A percentile compares a stretch with the other conserved stretches of the same genome.
These are phyloP conservation scores for Emmonsiellopsis sp. DNA, from an alignment of 2,329 filamentous ascomycete genomes.

Conservation along the genomic window DNA sequence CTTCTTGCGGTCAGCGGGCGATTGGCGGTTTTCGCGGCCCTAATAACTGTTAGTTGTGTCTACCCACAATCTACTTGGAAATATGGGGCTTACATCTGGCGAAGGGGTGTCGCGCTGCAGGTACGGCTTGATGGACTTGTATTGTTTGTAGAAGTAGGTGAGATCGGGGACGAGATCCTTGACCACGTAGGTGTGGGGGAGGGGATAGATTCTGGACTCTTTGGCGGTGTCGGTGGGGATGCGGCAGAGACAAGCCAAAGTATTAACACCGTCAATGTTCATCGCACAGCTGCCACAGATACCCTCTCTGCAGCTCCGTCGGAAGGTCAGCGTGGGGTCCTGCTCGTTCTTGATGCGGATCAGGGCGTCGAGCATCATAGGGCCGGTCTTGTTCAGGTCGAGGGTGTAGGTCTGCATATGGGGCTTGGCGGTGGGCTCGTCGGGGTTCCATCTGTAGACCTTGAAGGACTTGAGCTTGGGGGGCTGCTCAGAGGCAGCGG, in stretches of 20 bases:
- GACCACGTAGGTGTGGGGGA: constrained; percentile 97
- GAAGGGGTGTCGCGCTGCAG: constrained; percentile 81
- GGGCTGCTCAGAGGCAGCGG: constrained; percentile 49
- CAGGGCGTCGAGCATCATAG: constrained; percentile 94
- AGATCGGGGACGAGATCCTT: constrained; percentile 97
- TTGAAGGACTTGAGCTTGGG: constrained; percentile 85
- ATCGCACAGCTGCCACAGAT: constrained; percentile 98
- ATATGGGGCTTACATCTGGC: constrained; percentile 59
- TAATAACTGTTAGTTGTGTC: constrained; percentile 26
- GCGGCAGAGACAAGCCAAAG: constrained; percentile 90
- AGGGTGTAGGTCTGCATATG: constrained; percentile 90
- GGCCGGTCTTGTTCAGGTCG: constrained; percentile 97
- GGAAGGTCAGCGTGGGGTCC: constrained; percentile 92
- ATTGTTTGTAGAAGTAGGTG: constrained; percentile 99
- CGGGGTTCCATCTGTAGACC: constrained; percentile 98
- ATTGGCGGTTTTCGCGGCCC: constrained; percentile 90
- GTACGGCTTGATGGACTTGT: constrained; percentile 99
- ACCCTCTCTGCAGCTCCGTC: constrained; percentile 91
- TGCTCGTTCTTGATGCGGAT: constrained; percentile 99
- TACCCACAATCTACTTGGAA: not conserved
- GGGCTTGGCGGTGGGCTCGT: constrained; percentile 84
- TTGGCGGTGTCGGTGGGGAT: constrained; percentile 75
- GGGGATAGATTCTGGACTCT: constrained; percentile 90
- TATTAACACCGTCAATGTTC: constrained; percentile 99
- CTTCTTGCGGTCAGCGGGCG: constrained; percentile 86